Conservation (phyloP, 2,329 filamentous ascomycete genomes). For the Grosmannia huntii region DNA sequence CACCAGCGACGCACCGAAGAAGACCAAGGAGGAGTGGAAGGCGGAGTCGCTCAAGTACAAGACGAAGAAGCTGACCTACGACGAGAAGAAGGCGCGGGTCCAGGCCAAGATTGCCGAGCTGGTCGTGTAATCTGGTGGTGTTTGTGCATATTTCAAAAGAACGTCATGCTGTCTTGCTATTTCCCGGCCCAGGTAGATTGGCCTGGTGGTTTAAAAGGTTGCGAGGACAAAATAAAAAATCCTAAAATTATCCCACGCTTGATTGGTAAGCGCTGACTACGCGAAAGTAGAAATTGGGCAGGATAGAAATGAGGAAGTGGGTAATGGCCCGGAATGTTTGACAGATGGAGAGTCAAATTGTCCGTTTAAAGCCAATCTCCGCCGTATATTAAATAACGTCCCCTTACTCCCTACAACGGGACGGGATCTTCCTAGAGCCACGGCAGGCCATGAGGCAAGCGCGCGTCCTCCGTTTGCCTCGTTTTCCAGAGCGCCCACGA, state of each 20-base stretch:
- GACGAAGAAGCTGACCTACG: conserved; percentile 64
- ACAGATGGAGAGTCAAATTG: background rate
- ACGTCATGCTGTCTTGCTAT: background rate
- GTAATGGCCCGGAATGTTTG: background rate
- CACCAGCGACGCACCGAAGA: conserved; percentile 63
- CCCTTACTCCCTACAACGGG: background rate
- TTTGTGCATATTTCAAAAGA: conserved; percentile 7
- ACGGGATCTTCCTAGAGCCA: background rate
- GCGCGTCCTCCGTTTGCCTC: background rate
- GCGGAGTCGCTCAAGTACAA: conserved; percentile 85
- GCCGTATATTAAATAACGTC: too few species aligned
- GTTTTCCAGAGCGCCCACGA: too few species aligned
- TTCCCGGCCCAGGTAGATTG: background rate
- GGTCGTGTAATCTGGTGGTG: conserved; percentile 29
- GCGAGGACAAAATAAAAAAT: conserved; percentile 5
- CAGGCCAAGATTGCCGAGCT: conserved; percentile 86
- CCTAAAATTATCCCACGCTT: background rate
- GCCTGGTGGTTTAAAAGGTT: background rate
- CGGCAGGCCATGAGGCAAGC: background rate
- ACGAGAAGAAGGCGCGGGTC: conserved; percentile 70
- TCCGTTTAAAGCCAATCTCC: too few species aligned
- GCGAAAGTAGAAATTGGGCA: background rate
- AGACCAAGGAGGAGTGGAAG: conserved; percentile 97
- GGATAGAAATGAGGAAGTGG: background rate
- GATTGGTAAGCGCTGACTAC: background rate